Base-by-base conservation (phyloP, 345 rosid species). In the Euclidium syriacum region DNA sequence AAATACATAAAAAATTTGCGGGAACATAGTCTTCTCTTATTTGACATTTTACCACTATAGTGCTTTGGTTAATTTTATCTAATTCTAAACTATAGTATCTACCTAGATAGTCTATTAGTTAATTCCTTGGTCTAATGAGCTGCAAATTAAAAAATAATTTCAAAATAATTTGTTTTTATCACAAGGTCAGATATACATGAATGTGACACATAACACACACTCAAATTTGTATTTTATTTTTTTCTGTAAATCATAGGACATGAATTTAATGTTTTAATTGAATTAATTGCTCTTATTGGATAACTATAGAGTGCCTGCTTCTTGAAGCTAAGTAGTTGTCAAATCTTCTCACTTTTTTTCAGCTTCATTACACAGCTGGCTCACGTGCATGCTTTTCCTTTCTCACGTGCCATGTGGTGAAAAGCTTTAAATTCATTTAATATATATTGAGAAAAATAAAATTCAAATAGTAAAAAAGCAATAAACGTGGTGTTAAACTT, bases 331-430 rank as follows among this genome's bases (percentile, higher is more conserved):
- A 60, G 49, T 61, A 52, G 56, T 52, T 61, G 48, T 60, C 66
- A 51, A 18, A 18, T 20, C 61, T 34, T 29, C 20, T 69, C 49
- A 52, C 62, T 52, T 53, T 43, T 61, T n/a, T 36, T 3, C 22
- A 50, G 72, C 44, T 34, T 50, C 39, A 43, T 24, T 33, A 52
- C 67, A 46, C 73, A 61, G 62, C 73, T 69, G 73, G 67, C 46
- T 71, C 74, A 30, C 76, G 69, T 33, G 55, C 47, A 36, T 62
- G 27, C 46, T 58, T 63, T 46, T 57, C 59, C 29, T 64, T 64
- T 48, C 64, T 73, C 75, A 49, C 70, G 49, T 59, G 64, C 64
- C 72, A 52, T 61, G 68, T 61, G 73, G 41, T 61, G 30, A 27
- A 32, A 32, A 32, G 27, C 49, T 52, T 69, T 60, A 33, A 69